Percentiles rank a stretch among this genome's conserved stretches.
Conservation (phyloP, 1,284 basidiomycete species). For the Papiliotrema terrestris region DNA sequence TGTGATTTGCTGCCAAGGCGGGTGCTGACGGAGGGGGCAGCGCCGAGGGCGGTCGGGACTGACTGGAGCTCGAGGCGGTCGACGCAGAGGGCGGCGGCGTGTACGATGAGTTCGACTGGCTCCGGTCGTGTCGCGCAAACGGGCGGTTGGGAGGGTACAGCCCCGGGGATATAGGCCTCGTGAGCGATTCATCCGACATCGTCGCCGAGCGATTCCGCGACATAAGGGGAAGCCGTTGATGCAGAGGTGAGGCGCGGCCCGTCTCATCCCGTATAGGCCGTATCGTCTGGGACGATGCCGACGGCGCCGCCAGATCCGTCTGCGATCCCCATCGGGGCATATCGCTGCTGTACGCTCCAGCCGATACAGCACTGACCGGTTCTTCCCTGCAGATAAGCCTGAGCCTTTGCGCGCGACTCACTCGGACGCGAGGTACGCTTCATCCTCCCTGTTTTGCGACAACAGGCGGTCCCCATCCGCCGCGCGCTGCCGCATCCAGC, state of each 20-base stretch:
- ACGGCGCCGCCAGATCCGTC: background rate
- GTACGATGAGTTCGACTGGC: conserved; percentile 22
- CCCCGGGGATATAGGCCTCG: conserved; percentile 11
- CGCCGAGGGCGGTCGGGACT: conserved; percentile 25
- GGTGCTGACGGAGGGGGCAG: conserved; percentile 12
- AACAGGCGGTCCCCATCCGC: conserved; percentile 20
- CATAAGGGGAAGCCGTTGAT: background rate
- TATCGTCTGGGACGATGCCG: conserved; percentile 11
- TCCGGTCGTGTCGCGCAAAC: conserved; percentile 13
- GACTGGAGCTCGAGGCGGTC: conserved; percentile 30
- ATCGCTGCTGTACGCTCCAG: conserved; percentile 9
- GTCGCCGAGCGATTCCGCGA: conserved; percentile 22
- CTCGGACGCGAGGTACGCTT: conserved; percentile 24
- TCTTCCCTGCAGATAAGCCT: conserved; percentile 19
- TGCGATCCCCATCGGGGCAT: background rate
- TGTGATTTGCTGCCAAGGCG: conserved; percentile 22
- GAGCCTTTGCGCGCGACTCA: conserved; percentile 11
- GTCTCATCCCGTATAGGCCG: conserved; percentile 9
- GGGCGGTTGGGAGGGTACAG: conserved; percentile 1
- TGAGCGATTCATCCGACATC: conserved; percentile 26
- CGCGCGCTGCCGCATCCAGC: conserved; percentile 59
- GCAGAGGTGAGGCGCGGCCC: background rate
- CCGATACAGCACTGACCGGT: conserved; percentile 18
- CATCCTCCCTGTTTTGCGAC: conserved; percentile 16
- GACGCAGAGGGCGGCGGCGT: conserved; percentile 31